These are phyloP conservation scores for Auricularia sp. DNA, from an alignment of 768 basidiomycete genomes.

Conservation along the genomic window DNA sequence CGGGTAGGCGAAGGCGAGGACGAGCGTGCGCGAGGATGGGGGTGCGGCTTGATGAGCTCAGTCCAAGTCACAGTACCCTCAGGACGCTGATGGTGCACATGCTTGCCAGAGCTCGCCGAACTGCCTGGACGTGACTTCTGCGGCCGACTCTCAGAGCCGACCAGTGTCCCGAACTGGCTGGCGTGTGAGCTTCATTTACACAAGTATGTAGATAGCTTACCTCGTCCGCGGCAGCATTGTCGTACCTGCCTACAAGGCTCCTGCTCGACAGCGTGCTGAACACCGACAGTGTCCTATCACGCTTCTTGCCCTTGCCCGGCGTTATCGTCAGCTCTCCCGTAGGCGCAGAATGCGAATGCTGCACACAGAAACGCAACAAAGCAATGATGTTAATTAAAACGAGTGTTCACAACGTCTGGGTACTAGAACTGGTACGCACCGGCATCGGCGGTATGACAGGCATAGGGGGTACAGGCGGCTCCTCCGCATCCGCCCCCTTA, in stretches of 20 bases:
- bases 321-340: neutral
- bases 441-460: neutral
- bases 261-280: neutral
- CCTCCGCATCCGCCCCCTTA: neutral
- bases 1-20: neutral
- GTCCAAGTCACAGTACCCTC: neutral
- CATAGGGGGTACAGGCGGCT: neutral
- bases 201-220: neutral
- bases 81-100: neutral
- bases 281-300: neutral
- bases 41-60: neutral
- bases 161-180: neutral
- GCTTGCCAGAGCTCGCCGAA: neutral
- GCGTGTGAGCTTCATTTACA: neutral
- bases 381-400: neutral
- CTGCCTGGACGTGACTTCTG: neutral
- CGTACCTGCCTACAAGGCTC: neutral
- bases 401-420: neutral
- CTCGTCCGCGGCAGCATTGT: neutral
- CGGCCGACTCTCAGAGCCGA: neutral
- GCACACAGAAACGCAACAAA: neutral
- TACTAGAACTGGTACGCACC: neutral
- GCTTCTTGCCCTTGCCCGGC: neutral
- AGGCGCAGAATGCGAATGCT: neutral
- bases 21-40: neutral